phyloP scores from a whole-genome alignment of 345 rosid species.

The Citrus inodora region DNA sequence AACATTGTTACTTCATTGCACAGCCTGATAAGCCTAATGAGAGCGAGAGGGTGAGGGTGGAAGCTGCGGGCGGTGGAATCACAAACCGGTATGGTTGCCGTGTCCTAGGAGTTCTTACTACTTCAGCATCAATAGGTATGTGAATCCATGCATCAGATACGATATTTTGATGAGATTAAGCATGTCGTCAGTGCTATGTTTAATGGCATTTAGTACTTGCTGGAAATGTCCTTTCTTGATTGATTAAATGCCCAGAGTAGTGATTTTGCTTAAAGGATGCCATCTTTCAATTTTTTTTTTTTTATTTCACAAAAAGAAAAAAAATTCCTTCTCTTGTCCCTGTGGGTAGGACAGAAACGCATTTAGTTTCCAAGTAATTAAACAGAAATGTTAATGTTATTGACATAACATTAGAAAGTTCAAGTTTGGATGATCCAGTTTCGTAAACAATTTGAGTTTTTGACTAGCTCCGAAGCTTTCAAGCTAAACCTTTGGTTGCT shows the following conservation, averaged over 20 bases:
- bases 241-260: not conserved
- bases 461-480: not conserved
- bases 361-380: too few species aligned
- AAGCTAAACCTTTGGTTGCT: not conserved
- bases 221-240: not conserved
- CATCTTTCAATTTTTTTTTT: not conserved
- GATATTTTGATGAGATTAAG: not conserved
- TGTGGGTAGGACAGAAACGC: not conserved
- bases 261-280: not conserved
- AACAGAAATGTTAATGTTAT: too few species aligned
- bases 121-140: slow-evolving; percentile 30
- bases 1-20: not conserved
- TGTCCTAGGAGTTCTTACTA: slow-evolving; percentile 19
- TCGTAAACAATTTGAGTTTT: too few species aligned
- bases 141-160: not conserved
- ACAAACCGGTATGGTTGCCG: slow-evolving; percentile 14
- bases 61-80: slow-evolving; percentile 22
- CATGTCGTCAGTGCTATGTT: not conserved
- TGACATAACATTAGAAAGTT: too few species aligned
- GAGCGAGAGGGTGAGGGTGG: slow-evolving; percentile 17
- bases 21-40: slow-evolving; percentile 32
- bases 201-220: not conserved
- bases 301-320: not conserved
- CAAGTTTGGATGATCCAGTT: too few species aligned
- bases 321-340: not conserved